These are phyloP conservation scores for Colletotrichum sp. DNA, from an alignment of 2,329 filamentous ascomycete genomes.

Conservation along the genomic window DNA sequence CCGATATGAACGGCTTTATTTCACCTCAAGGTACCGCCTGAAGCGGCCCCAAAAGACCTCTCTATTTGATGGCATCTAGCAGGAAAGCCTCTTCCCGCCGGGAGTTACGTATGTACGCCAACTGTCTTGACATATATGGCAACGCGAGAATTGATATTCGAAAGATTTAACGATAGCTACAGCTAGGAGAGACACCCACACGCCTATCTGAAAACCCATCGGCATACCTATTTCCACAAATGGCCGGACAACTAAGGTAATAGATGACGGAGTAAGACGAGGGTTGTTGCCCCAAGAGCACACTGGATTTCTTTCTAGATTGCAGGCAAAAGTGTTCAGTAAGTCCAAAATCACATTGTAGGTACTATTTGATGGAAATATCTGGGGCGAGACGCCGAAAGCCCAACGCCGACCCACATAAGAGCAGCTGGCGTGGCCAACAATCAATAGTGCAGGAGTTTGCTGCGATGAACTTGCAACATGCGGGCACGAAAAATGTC, in stretches of 20 bases:
- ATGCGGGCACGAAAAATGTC: not conserved
- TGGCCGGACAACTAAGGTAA: not conserved
- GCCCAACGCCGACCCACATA: rapidly evolving
- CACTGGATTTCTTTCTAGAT: not conserved
- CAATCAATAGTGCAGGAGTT: not conserved
- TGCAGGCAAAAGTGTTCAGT: not conserved
- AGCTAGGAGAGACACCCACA: not conserved
- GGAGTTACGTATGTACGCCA: no score
- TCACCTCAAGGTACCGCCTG: not conserved
- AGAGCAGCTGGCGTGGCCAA: not conserved
- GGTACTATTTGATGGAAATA: not conserved
- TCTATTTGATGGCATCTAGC: no score
- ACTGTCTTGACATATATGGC: not conserved
- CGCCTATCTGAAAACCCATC: not conserved
- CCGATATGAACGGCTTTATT: not conserved
- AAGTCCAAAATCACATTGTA: not conserved
- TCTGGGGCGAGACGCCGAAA: not conserved
- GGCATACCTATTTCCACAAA: not conserved
- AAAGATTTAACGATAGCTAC: not conserved
- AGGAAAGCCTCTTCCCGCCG: not conserved
- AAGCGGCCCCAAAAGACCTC: not conserved
- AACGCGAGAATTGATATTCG: rapidly evolving
- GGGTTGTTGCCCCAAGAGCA: not conserved
- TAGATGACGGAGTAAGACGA: not conserved
- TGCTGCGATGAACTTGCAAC: not conserved